A percentile compares a stretch with the other conserved stretches of the same genome.
Conservation (phyloP, 495 filamentous ascomycete genomes). For the Pyrenula massariospora region DNA sequence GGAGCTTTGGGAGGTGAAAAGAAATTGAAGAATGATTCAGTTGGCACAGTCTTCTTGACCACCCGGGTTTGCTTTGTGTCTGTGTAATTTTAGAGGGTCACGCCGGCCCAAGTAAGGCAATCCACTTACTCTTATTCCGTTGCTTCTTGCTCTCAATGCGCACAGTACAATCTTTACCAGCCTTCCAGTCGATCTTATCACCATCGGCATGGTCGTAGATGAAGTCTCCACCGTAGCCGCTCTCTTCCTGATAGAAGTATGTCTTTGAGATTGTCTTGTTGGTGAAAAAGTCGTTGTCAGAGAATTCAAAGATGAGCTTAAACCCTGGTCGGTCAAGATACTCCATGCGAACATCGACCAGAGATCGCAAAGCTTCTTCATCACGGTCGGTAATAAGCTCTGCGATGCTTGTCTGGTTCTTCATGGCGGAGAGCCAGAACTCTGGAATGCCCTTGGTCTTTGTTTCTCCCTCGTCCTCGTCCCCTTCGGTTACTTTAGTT, state of each 20-base stretch:
- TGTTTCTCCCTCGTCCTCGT: slow-evolving; percentile 34
- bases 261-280: slow-evolving; percentile 97
- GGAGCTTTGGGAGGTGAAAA: slow-evolving; percentile 91
- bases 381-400: slow-evolving; percentile 98
- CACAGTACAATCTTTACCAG: slow-evolving; percentile 83
- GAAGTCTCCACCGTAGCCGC: slow-evolving; percentile 94
- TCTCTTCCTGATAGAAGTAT: slow-evolving; percentile 99
- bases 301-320: slow-evolving; percentile 93
- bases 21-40: slow-evolving; percentile 99
- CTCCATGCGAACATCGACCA: slow-evolving; percentile 97
- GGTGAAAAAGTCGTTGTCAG: slow-evolving; percentile 87
- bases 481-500: slow-evolving; percentile 29
- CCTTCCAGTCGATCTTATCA: slow-evolving; percentile 96
- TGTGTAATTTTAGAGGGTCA: slow-evolving; percentile 28
- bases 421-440: slow-evolving; percentile 99
- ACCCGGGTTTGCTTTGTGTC: slow-evolving; percentile 98
- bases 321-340: slow-evolving; percentile 98
- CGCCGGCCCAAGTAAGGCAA: neutral
- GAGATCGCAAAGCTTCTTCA: slow-evolving; percentile 77
- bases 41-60: slow-evolving; percentile 97
- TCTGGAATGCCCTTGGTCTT: slow-evolving; percentile 77
- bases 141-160: slow-evolving; percentile 98
- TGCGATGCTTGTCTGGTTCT: slow-evolving; percentile 91
- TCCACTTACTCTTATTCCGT: slow-evolving; percentile 86
- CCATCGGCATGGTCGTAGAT: slow-evolving; percentile 99